Evolutionary conservation across 1,284 basidiomycete species (phyloP), one percentile per base, ranked within the genome.

Genomic region (Cutaneotrichosporon sp.): DNA sequence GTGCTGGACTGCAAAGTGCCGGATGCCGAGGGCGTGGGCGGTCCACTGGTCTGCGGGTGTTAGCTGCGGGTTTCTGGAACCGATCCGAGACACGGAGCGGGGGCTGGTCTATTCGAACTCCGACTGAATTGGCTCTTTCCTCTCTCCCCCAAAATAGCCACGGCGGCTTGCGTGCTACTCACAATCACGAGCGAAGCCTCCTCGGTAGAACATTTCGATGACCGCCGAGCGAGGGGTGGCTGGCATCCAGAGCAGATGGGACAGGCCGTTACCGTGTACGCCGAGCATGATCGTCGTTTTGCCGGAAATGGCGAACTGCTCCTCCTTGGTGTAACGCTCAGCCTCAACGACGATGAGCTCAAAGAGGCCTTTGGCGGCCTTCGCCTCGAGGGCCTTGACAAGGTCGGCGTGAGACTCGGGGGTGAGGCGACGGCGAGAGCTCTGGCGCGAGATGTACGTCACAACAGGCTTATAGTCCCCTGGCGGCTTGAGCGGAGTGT

Each of bases 381-480:
- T 72, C 49, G 77, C 81, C 55, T 79, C 65, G 48, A 90, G 64
- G 10, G 80, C 81, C 19, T 64, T 54, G 5, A 88, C 84, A 35
- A 90, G 72, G 4, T 67, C 74, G 1, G 75, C 71, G 61, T 89
- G 86, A 57, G 84, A 80, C 50, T 81, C 80, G 5, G 77, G 66
- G 3, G 82, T 77, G 57, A 90, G 73, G 60, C 80, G 79, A 47
- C 87, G 72, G 35, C 81, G 65, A 4, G 76, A 71, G 3, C 75
- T 76, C 72, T 89, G 87, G 31, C 87, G 78, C 51, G 81, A 83
- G 61, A 89, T 83, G 64, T 90, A 90, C 12, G 85, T 87, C 44
- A 89, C 81, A 11, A 87, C 79, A 5, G 87, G 74, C 54, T 73
- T 77, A 37, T 73, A 73, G 32, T 45, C 48, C 6, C 69, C 69